Base-by-base conservation (phyloP, 805 yeast species). In the Danielia reshetovae region DNA sequence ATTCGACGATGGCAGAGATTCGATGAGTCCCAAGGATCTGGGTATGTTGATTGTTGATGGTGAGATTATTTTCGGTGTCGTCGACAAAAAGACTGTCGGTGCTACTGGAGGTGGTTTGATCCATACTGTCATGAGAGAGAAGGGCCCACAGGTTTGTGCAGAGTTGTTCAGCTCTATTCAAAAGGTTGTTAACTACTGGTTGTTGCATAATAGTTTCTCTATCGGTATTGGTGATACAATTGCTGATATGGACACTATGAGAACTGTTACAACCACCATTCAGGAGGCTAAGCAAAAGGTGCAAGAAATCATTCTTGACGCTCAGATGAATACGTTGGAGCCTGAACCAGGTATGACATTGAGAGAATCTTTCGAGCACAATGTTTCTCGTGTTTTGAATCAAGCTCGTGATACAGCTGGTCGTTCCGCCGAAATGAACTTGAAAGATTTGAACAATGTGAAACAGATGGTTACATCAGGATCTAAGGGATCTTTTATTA, bases 301-400 rank as follows among this genome's bases (percentile, higher is more conserved):
- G 25, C 97, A 90, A 57, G 93, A 85, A 52, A 90, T 90, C 35
- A 90, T 93, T 41, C 65, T 76, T 49, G 95, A 87, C 55, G 98
- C 97, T 2, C 97, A 93, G 59, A 81, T 76, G 29, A 90, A 93
- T 55, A 71, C 73, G 41, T 70, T 93, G 48, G 86, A 87, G 27
- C 96, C 97, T 19, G 97, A 93, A 59, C 97, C 97, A 19, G 99
- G 99, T 83, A 93, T 93, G 99, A 93, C 99, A 2, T 73, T 93
- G 49, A 83, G 99, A 68, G 98, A 93, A 63, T 88, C 97, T 13
- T 93, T 93, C 54, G 99, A 93, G 69, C 96, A 89, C 63, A 89
- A 88, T 52, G 98, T 93, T 30, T 86, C 95, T 29, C 84, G 95
- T 63, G 87, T 85, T 48, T 75, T 93, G 52, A 93, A 93, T 63